Evolutionary conservation across 2,329 filamentous ascomycete genomes (phyloP), one percentile per base, ranked within the genome.

Genomic region (Colletotrichum cereale): DNA sequence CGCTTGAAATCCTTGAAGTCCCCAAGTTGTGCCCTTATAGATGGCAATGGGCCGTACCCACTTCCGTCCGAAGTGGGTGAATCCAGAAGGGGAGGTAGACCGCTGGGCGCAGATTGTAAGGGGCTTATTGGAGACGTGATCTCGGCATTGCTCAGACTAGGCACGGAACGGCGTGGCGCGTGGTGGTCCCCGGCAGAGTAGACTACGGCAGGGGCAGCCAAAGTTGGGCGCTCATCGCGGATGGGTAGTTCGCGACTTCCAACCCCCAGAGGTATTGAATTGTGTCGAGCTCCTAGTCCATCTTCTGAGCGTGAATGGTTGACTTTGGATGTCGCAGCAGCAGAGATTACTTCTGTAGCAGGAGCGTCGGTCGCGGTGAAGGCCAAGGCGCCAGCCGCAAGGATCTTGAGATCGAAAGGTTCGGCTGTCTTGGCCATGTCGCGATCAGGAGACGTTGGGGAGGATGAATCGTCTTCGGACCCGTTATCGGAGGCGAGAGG

Each of bases 401-500:
- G 72, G 26, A 76, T 76, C 60, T 79, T 77, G 40, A 80, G 71
- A 62, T 79, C 78, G n/a, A 77, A 74, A 47, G 74, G 58, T 34
- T 63, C 66, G 18, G 62, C 57, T 24, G 52, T 50, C 18, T 64
- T 56, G 31, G 26, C 42, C 62, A 64, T 70, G 24, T 71, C 67
- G 56, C 66, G 70, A 26, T 50, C 67, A 29, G 73, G 64, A 26
- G 66, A 71, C 4, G 72, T 64, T 21, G 72, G 70, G 24, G 68
- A 70, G 31, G 72, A 73, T 10, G 65, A 70, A 34, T 73, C 67
- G 18, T 72, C 72, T 36, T 66, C 71, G 18, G 73, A 71, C 11
- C 62, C 66, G 58, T 65, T 44, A 29, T 73, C 65, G 68, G 73
- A 79, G 29, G 86, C 84, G 58, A 93, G 82, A 29, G 88, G 85